Conservation (phyloP, 305 asterid genomes). For the Fraxinus albicans region DNA sequence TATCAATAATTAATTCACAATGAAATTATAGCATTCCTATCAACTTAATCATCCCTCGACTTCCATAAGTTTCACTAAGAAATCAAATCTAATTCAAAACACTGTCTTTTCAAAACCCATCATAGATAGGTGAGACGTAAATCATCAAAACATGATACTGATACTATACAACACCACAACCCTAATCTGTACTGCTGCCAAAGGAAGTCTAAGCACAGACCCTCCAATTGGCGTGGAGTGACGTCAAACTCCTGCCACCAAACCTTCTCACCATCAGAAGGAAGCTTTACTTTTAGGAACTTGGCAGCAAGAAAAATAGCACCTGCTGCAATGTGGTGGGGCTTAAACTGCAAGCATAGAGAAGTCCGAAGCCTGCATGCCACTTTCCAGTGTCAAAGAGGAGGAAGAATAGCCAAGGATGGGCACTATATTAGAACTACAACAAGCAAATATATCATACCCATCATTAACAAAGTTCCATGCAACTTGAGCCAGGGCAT, state of each 20-base stretch:
- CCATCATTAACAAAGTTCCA: slow-evolving; percentile 99
- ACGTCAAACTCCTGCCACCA: slow-evolving; percentile 99
- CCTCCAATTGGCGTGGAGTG: slow-evolving; percentile 99
- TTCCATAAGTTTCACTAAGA: slow-evolving; percentile 14
- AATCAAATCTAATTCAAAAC: slow-evolving; percentile 10
- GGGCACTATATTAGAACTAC: slow-evolving; percentile 36
- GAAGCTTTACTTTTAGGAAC: slow-evolving; percentile 99
- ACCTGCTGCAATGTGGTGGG: slow-evolving; percentile 99
- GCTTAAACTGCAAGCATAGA: slow-evolving; percentile 97
- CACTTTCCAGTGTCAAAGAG: slow-evolving; percentile 79
- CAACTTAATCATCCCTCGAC: slow-evolving; percentile 28
- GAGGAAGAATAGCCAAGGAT: slow-evolving; percentile 51
- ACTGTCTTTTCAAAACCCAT: slow-evolving; percentile 13
- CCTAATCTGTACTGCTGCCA: slow-evolving; percentile 28
- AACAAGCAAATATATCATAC: slow-evolving; percentile 49
- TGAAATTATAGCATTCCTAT: slow-evolving; percentile 10
- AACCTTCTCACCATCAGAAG: slow-evolving; percentile 88
- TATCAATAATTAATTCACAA: background rate
- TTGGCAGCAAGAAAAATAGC: slow-evolving; percentile 99
- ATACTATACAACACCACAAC: slow-evolving; percentile 30
- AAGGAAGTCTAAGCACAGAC: slow-evolving; percentile 57
- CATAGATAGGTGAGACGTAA: slow-evolving; percentile 14
- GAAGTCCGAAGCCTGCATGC: slow-evolving; percentile 99
- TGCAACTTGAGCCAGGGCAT: slow-evolving; percentile 97
- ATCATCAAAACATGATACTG: slow-evolving; percentile 1